Evolutionary conservation across 2,329 filamentous ascomycete genomes (phyloP).

Genomic region (Verticillium klebahnii): DNA sequence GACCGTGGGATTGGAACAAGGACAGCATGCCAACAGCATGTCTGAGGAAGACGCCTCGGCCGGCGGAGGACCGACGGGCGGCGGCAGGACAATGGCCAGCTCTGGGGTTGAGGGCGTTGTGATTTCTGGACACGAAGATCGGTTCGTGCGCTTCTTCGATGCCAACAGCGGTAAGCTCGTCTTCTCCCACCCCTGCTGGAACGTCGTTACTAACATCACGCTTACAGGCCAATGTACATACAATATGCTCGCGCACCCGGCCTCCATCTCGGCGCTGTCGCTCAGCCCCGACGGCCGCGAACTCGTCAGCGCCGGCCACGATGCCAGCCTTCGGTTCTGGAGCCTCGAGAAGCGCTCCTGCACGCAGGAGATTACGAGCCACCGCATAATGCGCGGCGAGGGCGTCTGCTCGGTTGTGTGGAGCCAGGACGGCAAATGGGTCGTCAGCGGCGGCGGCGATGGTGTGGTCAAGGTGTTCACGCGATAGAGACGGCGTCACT

Average conservation of each 20-base stretch:
- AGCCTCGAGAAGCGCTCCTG: slow-evolving; percentile 92
- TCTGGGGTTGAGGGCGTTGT: slow-evolving; percentile 88
- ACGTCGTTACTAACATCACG: too few relatives aligned
- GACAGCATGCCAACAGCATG: slow-evolving; percentile 50
- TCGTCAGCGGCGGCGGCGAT: slow-evolving; percentile 91
- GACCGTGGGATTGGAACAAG: slow-evolving; percentile 75
- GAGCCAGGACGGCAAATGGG: slow-evolving; percentile 92
- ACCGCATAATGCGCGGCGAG: slow-evolving; percentile 92
- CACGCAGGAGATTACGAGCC: slow-evolving; percentile 90
- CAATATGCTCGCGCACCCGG: slow-evolving; percentile 94
- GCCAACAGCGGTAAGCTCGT: slow-evolving; percentile 83
- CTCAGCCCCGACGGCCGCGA: slow-evolving; percentile 91
- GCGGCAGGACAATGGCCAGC: slow-evolving; percentile 58
- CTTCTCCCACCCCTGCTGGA: background rate
- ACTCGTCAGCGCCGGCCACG: slow-evolving; percentile 92
- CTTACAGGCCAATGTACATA: slow-evolving; percentile 91
- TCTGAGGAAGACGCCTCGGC: slow-evolving; percentile 69
- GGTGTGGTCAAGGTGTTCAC: slow-evolving; percentile 92
- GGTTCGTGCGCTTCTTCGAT: slow-evolving; percentile 95
- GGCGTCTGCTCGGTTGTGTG: slow-evolving; percentile 92
- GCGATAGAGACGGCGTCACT: slow-evolving; percentile 30
- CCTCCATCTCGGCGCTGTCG: slow-evolving; percentile 85
- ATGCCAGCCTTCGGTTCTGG: slow-evolving; percentile 95
- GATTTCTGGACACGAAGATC: slow-evolving; percentile 94
- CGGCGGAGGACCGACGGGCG: slow-evolving; percentile 75